Conservation (phyloP, 106 monocot species). For the Apostasia ramifera region DNA sequence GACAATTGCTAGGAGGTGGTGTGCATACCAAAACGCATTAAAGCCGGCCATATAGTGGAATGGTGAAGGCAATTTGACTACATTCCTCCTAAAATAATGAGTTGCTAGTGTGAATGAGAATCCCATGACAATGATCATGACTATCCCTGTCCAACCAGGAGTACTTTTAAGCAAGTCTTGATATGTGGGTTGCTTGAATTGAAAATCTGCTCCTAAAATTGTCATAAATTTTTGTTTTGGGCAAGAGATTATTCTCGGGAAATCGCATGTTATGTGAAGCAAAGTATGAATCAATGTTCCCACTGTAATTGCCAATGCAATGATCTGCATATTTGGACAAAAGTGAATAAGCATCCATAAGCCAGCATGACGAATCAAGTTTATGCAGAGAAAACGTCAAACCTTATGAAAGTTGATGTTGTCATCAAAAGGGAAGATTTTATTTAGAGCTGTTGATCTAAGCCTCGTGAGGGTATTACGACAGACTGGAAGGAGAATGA, state of each 20-base stretch:
- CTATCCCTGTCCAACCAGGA: conserved; percentile 72
- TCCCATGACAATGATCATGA: conserved; percentile 76
- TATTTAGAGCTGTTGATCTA: conserved; percentile 61
- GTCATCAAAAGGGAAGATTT: conserved; percentile 85
- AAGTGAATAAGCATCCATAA: not conserved
- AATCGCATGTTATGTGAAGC: conserved; percentile 74
- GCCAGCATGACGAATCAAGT: too few species aligned
- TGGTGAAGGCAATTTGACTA: conserved; percentile 75
- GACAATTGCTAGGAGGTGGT: conserved; percentile 66
- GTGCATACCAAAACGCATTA: conserved; percentile 98
- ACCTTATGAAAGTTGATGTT: conserved; percentile 98
- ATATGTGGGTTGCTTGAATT: conserved; percentile 79
- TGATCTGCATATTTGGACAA: conserved; percentile 4
- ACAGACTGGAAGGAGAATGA: conserved; percentile 84
- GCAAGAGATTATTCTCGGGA: conserved; percentile 61
- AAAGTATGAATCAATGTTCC: conserved; percentile 48
- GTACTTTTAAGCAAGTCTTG: conserved; percentile 32
- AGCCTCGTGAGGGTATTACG: conserved; percentile 81
- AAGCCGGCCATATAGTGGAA: conserved; percentile 82
- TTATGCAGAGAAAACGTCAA: not conserved
- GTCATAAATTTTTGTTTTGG: conserved; percentile 49
- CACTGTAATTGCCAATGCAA: conserved; percentile 57
- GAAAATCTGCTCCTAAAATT: conserved; percentile 49
- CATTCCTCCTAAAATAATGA: conserved; percentile 73
- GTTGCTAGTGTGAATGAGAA: conserved; percentile 88